Percentiles rank a stretch among this genome's conserved stretches.
Conservation (phyloP, 192 early-diverging fungal species). For the Umbelopsis isabellina region DNA sequence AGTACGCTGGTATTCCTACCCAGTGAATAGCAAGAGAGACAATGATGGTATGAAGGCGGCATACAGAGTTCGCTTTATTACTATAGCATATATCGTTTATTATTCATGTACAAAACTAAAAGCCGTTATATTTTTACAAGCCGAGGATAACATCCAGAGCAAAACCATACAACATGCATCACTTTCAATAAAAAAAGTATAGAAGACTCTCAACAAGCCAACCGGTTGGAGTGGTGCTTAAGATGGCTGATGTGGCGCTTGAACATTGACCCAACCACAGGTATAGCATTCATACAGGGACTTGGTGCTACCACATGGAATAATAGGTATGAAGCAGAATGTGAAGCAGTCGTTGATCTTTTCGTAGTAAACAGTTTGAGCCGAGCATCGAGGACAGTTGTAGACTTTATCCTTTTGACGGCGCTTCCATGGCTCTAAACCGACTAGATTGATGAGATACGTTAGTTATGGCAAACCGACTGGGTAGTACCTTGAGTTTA, state of each 20-base stretch:
- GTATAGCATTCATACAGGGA: slow-evolving; percentile 37
- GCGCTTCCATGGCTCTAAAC: slow-evolving; percentile 32
- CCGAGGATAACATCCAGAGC: too few species aligned
- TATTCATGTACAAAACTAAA: slow-evolving; percentile 8
- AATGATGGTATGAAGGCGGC: too few species aligned
- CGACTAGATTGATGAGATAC: slow-evolving; percentile 26
- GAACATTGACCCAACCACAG: slow-evolving; percentile 41
- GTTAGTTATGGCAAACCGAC: background rate
- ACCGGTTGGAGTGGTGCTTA: background rate
- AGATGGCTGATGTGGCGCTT: slow-evolving; percentile 21
- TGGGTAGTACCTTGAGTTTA: background rate
- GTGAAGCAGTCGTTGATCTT: slow-evolving; percentile 40
- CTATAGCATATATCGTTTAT: slow-evolving; percentile 20
- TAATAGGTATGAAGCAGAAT: slow-evolving; percentile 42
- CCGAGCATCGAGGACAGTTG: slow-evolving; percentile 40
- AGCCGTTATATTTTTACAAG: too few species aligned
- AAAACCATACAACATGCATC: too few species aligned
- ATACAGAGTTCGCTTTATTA: background rate
- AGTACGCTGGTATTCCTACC: slow-evolving; percentile 87
- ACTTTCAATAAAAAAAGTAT: too few species aligned
- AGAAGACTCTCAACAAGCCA: too few species aligned
- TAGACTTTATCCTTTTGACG: slow-evolving; percentile 23
- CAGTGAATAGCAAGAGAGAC: slow-evolving; percentile 5
- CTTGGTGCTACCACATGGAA: slow-evolving; percentile 36
- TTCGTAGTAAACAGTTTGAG: slow-evolving; percentile 30